Evolutionary conservation across 2,329 filamentous ascomycete genomes (phyloP).

Genomic region (Phialemoniopsis sp.): DNA sequence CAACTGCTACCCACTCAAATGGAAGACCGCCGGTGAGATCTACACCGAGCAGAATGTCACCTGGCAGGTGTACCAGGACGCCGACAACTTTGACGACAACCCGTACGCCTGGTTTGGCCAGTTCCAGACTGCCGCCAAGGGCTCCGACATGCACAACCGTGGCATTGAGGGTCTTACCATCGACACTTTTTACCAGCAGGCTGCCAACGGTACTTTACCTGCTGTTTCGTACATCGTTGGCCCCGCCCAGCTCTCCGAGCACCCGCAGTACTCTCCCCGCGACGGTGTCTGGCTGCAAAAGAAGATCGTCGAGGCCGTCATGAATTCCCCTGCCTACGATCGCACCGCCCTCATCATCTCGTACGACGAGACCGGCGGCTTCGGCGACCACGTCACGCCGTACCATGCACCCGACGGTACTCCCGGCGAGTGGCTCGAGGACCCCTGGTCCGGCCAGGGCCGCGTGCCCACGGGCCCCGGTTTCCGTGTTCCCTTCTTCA

Average conservation of each 20-base stretch:
- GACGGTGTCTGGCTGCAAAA: constrained; percentile 53
- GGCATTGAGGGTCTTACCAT: constrained; percentile 35
- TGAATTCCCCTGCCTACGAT: constrained; percentile 41
- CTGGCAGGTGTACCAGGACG: constrained; percentile 40
- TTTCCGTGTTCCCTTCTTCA: constrained; percentile 43
- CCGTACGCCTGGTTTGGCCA: constrained; percentile 42
- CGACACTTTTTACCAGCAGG: constrained; percentile 38
- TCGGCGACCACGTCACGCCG: constrained; percentile 42
- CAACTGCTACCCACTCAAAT: constrained; percentile 41
- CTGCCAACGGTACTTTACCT: constrained; percentile 37
- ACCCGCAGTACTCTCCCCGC: constrained; percentile 45
- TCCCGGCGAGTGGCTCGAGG: constrained; percentile 40
- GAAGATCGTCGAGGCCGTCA: constrained; percentile 45
- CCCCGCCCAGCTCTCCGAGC: constrained; percentile 45
- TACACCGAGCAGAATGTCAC: constrained; percentile 33
- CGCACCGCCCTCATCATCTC: constrained; percentile 42
- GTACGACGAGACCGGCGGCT: constrained; percentile 44
- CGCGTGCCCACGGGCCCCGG: constrained; percentile 9
- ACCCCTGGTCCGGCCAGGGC: constrained; percentile 27
- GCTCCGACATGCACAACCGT: constrained; percentile 28
- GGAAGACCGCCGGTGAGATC: constrained; percentile 37
- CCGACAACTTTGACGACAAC: constrained; percentile 42
- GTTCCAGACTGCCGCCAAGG: constrained; percentile 31
- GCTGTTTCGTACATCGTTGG: constrained; percentile 40
- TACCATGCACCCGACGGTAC: constrained; percentile 38